A percentile compares a stretch with the other conserved stretches of the same genome.
phyloP scores from a whole-genome alignment of 805 yeast genomes.

The Cyberlindnera maritima region DNA sequence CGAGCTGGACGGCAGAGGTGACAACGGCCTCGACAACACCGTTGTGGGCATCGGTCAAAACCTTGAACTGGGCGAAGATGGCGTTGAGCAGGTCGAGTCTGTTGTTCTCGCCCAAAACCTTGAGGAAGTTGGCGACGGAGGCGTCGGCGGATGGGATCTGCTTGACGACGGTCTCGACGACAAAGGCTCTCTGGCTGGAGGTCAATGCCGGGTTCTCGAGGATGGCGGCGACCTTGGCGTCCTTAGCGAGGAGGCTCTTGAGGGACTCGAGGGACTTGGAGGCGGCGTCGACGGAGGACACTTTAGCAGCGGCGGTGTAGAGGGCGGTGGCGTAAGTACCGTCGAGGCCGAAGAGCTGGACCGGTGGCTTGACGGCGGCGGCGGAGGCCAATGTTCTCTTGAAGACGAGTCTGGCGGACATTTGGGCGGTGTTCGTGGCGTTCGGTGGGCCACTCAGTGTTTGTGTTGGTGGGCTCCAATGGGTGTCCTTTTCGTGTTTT shows the following conservation, averaged over 20 bases:
- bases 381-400: slow-evolving; percentile 72
- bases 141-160: slow-evolving; percentile 53
- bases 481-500: slow-evolving; percentile 2
- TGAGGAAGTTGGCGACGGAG: slow-evolving; percentile 74
- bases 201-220: slow-evolving; percentile 84
- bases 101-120: slow-evolving; percentile 91
- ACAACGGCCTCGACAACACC: slow-evolving; percentile 93
- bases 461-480: not conserved
- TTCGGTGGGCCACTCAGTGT: not conserved
- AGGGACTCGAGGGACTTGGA: slow-evolving; percentile 62
- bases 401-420: slow-evolving; percentile 19
- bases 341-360: slow-evolving; percentile 90
- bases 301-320: slow-evolving; percentile 86
- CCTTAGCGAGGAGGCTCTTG: slow-evolving; percentile 52
- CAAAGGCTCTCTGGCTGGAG: slow-evolving; percentile 65
- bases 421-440: not conserved
- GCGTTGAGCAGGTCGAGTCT: slow-evolving; percentile 69
- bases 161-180: slow-evolving; percentile 56
- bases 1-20: slow-evolving; percentile 84
- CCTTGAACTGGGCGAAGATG: slow-evolving; percentile 67
- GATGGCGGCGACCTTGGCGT: slow-evolving; percentile 57
- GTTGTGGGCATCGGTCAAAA: slow-evolving; percentile 82
- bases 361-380: slow-evolving; percentile 74
- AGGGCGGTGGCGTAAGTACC: slow-evolving; percentile 97
- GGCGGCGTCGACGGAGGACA: slow-evolving; percentile 70